Percentiles rank a stretch among this genome's conserved stretches.
phyloP scores from a whole-genome alignment of 768 basidiomycete species.

The Xerocomellus chrysenteron region DNA sequence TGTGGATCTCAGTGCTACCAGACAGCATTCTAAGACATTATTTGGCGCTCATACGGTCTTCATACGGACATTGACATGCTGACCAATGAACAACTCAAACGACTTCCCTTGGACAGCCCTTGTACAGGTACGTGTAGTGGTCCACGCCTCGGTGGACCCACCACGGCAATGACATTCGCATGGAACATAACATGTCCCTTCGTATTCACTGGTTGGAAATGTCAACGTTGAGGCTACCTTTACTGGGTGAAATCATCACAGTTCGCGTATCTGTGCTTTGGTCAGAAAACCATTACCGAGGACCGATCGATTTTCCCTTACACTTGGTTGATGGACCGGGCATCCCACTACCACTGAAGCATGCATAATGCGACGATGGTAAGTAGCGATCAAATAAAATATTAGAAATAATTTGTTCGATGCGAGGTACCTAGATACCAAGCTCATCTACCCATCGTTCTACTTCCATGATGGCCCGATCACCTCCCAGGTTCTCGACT shows the following conservation, averaged over 20 bases:
- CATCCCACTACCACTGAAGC: too few relatives aligned
- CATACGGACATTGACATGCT: not conserved
- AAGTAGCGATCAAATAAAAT: too few relatives aligned
- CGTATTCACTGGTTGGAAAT: not conserved
- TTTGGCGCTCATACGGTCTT: not conserved
- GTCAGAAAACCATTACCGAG: too few relatives aligned
- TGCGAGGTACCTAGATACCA: too few relatives aligned
- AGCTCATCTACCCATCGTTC: too few relatives aligned
- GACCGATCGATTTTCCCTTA: too few relatives aligned
- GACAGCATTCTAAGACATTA: not conserved
- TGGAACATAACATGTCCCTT: not conserved
- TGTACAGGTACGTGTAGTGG: not conserved
- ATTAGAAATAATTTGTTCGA: too few relatives aligned
- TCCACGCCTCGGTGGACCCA: not conserved
- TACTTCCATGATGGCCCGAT: constrained; percentile 21
- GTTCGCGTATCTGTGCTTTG: too few relatives aligned
- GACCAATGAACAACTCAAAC: not conserved
- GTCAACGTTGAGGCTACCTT: not conserved
- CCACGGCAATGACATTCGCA: not conserved
- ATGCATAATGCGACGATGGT: too few relatives aligned
- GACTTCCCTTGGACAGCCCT: not conserved
- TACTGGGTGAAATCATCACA: not conserved
- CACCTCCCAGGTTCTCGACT: constrained; percentile 35
- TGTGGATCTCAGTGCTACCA: not conserved
- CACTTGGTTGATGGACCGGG: too few relatives aligned